Base-by-base conservation (phyloP, 1,284 basidiomycete species). In the Cutaneotrichosporon mucoides region DNA sequence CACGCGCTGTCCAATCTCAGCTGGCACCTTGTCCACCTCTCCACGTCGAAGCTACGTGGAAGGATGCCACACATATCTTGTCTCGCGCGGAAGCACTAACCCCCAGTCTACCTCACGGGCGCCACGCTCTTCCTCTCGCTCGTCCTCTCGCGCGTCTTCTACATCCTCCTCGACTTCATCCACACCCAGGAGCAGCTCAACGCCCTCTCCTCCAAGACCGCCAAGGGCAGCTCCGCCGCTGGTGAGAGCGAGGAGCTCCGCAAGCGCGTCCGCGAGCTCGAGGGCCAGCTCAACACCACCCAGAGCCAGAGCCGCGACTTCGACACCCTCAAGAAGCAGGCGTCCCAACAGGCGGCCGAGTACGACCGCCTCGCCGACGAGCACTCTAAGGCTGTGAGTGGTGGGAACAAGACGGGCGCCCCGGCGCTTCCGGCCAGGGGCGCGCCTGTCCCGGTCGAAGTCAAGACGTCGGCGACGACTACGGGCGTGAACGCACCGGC, bases 91-190 rank as follows among this genome's bases (percentile, higher is more conserved):
- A n/a, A n/a, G n/a, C n/a, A 35, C 55, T 50, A 43, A 50, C 48
- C 5, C 5, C 24, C 88, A 79, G 86, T 88, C 62, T 97, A 97
- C 77, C 83, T 96, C 16, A 96, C 93, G 10, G 91, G 91, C 1
- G 91, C 92, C 76, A 92, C 89, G 57, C 83, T 98, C 48, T 96
- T 96, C 86, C 86, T 97, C 38, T 93, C 91, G 13, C 86, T 94
- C 56, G 88, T 96, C 68, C 86, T 97, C 66, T 89, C 92, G 7
- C 88, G 93, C 68, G 92, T 89, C 5, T 95, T 95, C 81, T 88
- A 88, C 79, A 90, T 97, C 73, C 85, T 90, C 57, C 85, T 93
- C 67, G 91, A 96, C 75, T 87, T 96, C 62, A 89, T 96, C 69
- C 86, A 91, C 68, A 84, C 87, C 2, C 91, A 95, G 77, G 92